Conservation (phyloP, 768 basidiomycete species). For the Suillus hirtellus region DNA sequence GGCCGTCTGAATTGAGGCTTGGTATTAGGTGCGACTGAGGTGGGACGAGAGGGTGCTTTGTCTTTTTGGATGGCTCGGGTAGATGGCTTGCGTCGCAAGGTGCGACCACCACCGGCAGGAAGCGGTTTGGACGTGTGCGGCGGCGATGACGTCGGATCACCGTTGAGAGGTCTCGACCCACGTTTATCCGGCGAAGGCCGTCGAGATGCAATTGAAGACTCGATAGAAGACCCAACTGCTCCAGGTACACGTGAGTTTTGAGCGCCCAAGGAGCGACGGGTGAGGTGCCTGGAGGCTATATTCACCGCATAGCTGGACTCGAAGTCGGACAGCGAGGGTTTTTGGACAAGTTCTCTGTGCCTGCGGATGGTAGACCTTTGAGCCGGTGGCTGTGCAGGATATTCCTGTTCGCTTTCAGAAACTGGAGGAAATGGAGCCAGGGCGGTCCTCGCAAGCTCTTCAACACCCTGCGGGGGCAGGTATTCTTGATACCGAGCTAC, state of each 20-base stretch:
- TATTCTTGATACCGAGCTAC: conserved; percentile 82
- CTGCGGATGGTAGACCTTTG: conserved; percentile 45
- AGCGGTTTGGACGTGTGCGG: conserved; percentile 23
- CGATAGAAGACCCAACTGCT: conserved; percentile 46
- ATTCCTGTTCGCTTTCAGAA: conserved; percentile 85
- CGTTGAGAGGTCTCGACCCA: conserved; percentile 30
- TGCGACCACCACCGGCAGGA: conserved; percentile 32
- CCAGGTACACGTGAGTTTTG: conserved; percentile 49
- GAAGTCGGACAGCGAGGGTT: conserved; percentile 77
- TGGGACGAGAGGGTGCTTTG: conserved; percentile 42
- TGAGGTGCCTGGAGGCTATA: conserved; percentile 74
- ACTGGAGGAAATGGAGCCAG: conserved; percentile 57
- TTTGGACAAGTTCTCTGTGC: conserved; percentile 47
- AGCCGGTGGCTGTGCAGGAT: conserved; percentile 31
- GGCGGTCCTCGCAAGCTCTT: conserved; percentile 71
- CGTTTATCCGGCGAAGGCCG: conserved; percentile 77
- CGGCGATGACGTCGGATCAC: conserved; percentile 36
- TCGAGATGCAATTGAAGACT: conserved; percentile 64
- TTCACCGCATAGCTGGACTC: conserved; percentile 94
- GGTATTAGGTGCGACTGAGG: conserved; percentile 28
- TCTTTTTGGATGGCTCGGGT: conserved; percentile 39
- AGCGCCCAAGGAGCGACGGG: conserved; percentile 43
- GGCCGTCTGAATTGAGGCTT: conserved; percentile 61
- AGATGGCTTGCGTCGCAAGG: conserved; percentile 38
- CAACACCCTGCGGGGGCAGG: conserved; percentile 69